A percentile compares a stretch with the other conserved stretches of the same genome.
These are phyloP conservation scores for Sclerotinia borealis DNA, from an alignment of 2,329 filamentous ascomycete species.

Conservation along the genomic window DNA sequence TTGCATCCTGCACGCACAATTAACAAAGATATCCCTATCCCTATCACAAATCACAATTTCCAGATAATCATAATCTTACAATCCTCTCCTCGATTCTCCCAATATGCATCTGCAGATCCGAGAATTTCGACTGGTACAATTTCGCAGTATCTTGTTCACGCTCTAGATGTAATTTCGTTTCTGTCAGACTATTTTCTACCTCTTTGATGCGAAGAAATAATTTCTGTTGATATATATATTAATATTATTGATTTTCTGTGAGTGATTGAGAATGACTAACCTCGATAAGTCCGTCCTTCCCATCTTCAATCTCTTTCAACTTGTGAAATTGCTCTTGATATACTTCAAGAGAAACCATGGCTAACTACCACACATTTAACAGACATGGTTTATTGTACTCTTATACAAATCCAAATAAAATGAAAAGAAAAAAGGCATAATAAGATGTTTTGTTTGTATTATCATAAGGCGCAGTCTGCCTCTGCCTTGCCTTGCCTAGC, in stretches of 20 bases:
- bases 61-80: neutral
- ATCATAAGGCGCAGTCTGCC: too few relatives aligned
- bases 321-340: conserved; percentile 14
- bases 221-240: conserved; percentile 4
- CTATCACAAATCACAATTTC: neutral
- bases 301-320: conserved; percentile 10
- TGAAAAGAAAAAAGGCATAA: too few relatives aligned
- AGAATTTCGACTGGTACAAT: conserved; percentile 9
- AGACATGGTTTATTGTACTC: too few relatives aligned
- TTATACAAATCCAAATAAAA: too few relatives aligned
- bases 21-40: neutral
- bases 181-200: conserved; percentile 7
- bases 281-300: conserved; percentile 14
- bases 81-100: neutral
- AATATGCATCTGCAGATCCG: neutral
- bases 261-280: conserved; percentile 6
- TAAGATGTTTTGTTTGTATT: too few relatives aligned
- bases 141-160: conserved; percentile 13
- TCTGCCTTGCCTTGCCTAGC: too few relatives aligned
- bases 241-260: neutral
- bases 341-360: conserved; percentile 12
- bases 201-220: conserved; percentile 11
- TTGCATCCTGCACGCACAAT: neutral
- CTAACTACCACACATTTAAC: neutral
- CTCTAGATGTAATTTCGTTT: conserved; percentile 14